Evolutionary conservation across 148 eudicot species (phyloP).

Genomic region (Rhododendron molle): DNA sequence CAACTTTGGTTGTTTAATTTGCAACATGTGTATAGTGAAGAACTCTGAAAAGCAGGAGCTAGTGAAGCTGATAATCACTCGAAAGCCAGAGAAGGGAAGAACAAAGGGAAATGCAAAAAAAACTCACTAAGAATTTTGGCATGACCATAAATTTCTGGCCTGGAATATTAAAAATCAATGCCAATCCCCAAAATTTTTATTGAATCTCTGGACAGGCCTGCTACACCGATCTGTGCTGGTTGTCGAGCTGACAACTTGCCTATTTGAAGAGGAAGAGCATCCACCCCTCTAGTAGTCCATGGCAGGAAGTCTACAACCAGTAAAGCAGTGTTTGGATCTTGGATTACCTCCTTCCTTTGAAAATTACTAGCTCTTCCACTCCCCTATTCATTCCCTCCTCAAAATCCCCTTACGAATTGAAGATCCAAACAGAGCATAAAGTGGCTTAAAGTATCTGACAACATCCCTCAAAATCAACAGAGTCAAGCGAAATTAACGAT

Average conservation of each 20-base stretch:
- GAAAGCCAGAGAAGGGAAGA: background rate
- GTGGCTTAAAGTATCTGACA: background rate
- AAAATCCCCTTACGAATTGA: background rate
- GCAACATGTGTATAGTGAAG: background rate
- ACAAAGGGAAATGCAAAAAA: background rate
- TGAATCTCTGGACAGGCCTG: too few species aligned
- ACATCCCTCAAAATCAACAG: background rate
- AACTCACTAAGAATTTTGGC: background rate
- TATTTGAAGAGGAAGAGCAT: background rate
- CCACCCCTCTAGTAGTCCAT: background rate
- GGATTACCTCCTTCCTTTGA: background rate
- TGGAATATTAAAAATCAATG: too few species aligned
- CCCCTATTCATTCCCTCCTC: background rate
- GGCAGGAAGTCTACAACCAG: background rate
- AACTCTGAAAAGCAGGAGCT: background rate
- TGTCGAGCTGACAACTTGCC: background rate
- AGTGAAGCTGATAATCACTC: background rate
- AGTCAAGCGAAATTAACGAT: background rate
- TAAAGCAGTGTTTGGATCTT: background rate
- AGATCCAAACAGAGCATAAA: background rate
- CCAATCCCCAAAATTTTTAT: too few species aligned
- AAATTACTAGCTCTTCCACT: background rate
- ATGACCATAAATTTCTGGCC: background rate
- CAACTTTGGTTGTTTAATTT: background rate
- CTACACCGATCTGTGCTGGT: background rate